Evolutionary conservation across 23 red algal species (phyloP), one percentile per base, ranked within the genome.

Genomic region (Gracilariopsis chorda): DNA sequence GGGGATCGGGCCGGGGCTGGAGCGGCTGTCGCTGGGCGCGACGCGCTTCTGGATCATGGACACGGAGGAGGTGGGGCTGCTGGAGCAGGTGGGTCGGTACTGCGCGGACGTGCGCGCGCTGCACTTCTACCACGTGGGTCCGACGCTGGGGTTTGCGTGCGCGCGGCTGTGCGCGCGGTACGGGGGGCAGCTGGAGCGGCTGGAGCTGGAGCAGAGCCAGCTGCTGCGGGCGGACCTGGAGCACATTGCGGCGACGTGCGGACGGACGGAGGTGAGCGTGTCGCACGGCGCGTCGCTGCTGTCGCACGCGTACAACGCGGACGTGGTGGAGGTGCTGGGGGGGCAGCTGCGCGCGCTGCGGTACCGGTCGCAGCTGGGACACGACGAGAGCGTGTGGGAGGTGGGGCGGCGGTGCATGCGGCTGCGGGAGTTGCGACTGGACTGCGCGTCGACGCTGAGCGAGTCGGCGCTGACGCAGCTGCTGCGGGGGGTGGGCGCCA

Each of bases 361-460:
- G 10, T 83, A 83, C 78, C 78, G 78, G 4, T 63, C 53, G 53
- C 78, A 83, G 59, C 78, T 83, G 78, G 49, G 51, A 20, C 78
- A 83, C 78, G 78, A 83, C 33, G 78, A 83, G 78, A 83, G 78
- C 51, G 33, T 83, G 78, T 83, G 78, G 78, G 51, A 83, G 56
- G 55, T 83, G 4, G 78, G 78, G 51, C 39, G 78, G 13, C 27
- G 24, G 78, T 83, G 78, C 78, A 53, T 34, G 55, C 53, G 62
- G 39, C 37, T 83, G 51, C 48, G 78, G 56, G 78, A 83, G 78
- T 37, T 83, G 51, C 47, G 78, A 34, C 78, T 83, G 78, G 78
- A 83, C 55, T 57, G 78, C 34, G 78, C 78, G 29, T 83, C 78
- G 33, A 83, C 78, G 78, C 56, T 83, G 51, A 83, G 51, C 11